A percentile compares a stretch with the other conserved stretches of the same genome.
Conservation (phyloP, 352 stramenopile species). For the Plasmopara muralis region DNA sequence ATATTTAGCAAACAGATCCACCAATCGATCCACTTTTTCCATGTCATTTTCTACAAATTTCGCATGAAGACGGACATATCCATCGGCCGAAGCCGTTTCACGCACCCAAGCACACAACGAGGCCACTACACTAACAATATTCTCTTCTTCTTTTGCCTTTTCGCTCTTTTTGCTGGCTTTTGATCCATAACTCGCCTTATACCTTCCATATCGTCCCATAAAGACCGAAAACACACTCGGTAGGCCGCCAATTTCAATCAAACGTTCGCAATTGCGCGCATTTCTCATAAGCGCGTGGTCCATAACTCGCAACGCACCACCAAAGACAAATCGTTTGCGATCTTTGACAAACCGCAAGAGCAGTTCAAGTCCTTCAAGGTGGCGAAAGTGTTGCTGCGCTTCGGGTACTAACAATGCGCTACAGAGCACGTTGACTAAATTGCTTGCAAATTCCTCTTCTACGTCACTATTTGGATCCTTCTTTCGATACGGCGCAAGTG, state of each 20-base stretch:
- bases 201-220: conserved; percentile 45
- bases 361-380: conserved; percentile 88
- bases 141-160: conserved; percentile 53
- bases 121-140: conserved; percentile 53
- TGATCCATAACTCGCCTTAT: conserved; percentile 26
- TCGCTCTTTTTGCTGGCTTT: conserved; percentile 27
- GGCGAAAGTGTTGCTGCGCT: conserved; percentile 51
- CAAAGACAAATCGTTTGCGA: conserved; percentile 62
- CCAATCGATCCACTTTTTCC: conserved; percentile 73
- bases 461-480: conserved; percentile 62
- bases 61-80: conserved; percentile 55
- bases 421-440: conserved; percentile 86
- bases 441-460: conserved; percentile 91
- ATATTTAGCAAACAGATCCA: conserved; percentile 77
- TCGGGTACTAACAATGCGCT: conserved; percentile 55
- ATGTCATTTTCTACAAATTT: conserved; percentile 82
- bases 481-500: conserved; percentile 85
- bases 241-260: conserved; percentile 62
- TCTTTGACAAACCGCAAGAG: conserved; percentile 90
- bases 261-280: conserved; percentile 54
- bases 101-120: conserved; percentile 52
- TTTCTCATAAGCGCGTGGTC: conserved; percentile 59
- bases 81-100: conserved; percentile 44
- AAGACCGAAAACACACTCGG: conserved; percentile 64
- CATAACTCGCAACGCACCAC: conserved; percentile 42